phyloP scores from a whole-genome alignment of 75 land plant species.

The Isoetes taiwanensis region DNA sequence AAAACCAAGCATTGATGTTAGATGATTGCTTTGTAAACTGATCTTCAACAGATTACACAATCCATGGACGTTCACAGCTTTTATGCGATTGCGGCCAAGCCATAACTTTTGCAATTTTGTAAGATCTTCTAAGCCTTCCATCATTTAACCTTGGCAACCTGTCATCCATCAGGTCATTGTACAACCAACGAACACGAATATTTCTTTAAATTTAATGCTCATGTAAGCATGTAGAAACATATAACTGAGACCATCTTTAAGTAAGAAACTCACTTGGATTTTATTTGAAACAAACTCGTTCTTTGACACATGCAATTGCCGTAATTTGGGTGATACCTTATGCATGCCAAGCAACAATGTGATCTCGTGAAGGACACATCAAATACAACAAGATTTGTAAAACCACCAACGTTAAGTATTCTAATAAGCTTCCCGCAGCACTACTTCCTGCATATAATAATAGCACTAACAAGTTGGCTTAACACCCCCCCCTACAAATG shows the following conservation, averaged over 20 bases:
- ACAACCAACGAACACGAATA: too few species aligned
- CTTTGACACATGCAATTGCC: constrained; percentile 81
- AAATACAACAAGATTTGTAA: constrained; percentile 53
- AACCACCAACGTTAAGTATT: constrained; percentile 52
- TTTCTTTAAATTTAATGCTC: neutral
- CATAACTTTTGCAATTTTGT: constrained; percentile 69
- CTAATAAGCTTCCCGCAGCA: constrained; percentile 69
- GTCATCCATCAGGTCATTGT: too few species aligned
- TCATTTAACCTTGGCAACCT: too few species aligned
- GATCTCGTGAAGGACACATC: constrained; percentile 89
- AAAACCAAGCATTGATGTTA: constrained; percentile 81
- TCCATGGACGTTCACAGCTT: constrained; percentile 66
- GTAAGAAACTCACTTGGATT: constrained; percentile 44
- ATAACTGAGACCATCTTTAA: neutral
- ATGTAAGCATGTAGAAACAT: too few species aligned
- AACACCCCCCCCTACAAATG: neutral
- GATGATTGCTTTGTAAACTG: constrained; percentile 90
- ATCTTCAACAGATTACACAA: constrained; percentile 61
- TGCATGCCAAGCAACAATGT: constrained; percentile 57
- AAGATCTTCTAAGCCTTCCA: constrained; percentile 68
- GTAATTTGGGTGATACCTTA: constrained; percentile 40
- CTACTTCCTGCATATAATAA: constrained; percentile 52
- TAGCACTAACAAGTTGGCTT: constrained; percentile 2
- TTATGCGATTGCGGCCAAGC: constrained; percentile 87
- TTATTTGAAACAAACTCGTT: constrained; percentile 96